Evolutionary conservation across 2,329 filamentous ascomycete species (phyloP).

Genomic region (Penicillium sp.): DNA sequence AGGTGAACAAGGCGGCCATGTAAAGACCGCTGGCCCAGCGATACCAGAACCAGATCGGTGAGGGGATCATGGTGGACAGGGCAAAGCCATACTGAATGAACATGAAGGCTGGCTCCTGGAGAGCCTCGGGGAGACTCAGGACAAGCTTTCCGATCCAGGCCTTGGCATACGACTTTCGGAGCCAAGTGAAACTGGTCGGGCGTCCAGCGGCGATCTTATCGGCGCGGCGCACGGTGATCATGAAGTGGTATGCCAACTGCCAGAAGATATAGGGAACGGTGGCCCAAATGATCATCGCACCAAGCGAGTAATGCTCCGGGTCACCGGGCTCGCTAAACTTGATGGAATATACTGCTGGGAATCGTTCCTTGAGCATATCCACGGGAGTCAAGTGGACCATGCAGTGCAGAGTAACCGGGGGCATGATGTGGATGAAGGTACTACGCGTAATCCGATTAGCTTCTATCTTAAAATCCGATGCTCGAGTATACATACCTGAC

Average conservation of each 20-base stretch:
- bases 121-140: conserved; percentile 70
- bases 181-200: conserved; percentile 96
- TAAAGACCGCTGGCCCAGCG: conserved; percentile 78
- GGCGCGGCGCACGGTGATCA: conserved; percentile 92
- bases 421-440: conserved; percentile 99
- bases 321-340: conserved; percentile 70
- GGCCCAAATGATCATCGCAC: conserved; percentile 91
- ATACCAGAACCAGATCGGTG: conserved; percentile 92
- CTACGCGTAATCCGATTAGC: conserved; percentile 40
- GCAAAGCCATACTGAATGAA: conserved; percentile 92
- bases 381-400: conserved; percentile 79
- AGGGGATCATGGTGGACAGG: conserved; percentile 89
- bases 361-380: conserved; percentile 68
- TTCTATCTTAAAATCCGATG: neutral
- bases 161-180: conserved; percentile 87
- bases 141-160: conserved; percentile 87
- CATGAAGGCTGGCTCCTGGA: conserved; percentile 95
- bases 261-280: conserved; percentile 90
- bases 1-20: conserved; percentile 80
- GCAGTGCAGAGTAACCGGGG: conserved; percentile 89
- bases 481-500: conserved; percentile 66
- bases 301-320: conserved; percentile 76
- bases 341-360: conserved; percentile 85
- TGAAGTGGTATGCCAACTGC: conserved; percentile 91
- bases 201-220: conserved; percentile 95